phyloP scores from a whole-genome alignment of 306 rosid genomes.

The Styphnolobium japonicum region DNA sequence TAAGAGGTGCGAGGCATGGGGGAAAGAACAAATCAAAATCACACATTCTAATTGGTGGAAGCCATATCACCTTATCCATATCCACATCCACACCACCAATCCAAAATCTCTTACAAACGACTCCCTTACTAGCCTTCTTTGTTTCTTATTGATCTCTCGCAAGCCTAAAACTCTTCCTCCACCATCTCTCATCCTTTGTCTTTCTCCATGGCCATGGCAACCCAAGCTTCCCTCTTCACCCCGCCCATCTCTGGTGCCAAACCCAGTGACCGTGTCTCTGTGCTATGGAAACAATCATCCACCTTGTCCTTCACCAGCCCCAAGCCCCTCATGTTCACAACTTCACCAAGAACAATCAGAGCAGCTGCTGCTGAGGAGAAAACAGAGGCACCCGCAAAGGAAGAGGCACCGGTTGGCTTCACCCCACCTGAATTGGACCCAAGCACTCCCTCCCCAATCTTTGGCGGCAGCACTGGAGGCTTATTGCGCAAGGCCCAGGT shows the following conservation, averaged over 20 bases:
- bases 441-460: slow-evolving; percentile 89
- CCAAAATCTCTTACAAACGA: slow-evolving; percentile 32
- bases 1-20: slow-evolving; percentile 19
- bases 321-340: slow-evolving; percentile 45
- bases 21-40: slow-evolving; percentile 47
- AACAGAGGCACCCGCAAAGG: slow-evolving; percentile 21
- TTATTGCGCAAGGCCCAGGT: slow-evolving; percentile 86
- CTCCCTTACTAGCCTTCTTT: background rate
- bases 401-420: slow-evolving; percentile 84
- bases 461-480: slow-evolving; percentile 95
- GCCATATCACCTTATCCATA: slow-evolving; percentile 65
- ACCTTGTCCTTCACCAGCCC: slow-evolving; percentile 47
- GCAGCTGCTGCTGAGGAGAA: slow-evolving; percentile 40
- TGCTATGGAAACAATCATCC: slow-evolving; percentile 67
- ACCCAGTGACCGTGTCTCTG: slow-evolving; percentile 25
- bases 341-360: slow-evolving; percentile 34
- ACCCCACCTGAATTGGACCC: slow-evolving; percentile 92
- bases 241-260: slow-evolving; percentile 15
- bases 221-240: slow-evolving; percentile 27
- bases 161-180: background rate
- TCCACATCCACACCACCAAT: slow-evolving; percentile 30
- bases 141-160: background rate
- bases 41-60: slow-evolving; percentile 47
- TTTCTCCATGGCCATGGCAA: slow-evolving; percentile 70
- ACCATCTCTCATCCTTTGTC: background rate